Conservation (phyloP, 2,329 filamentous ascomycete genomes). For the Microascus cirrosus region DNA sequence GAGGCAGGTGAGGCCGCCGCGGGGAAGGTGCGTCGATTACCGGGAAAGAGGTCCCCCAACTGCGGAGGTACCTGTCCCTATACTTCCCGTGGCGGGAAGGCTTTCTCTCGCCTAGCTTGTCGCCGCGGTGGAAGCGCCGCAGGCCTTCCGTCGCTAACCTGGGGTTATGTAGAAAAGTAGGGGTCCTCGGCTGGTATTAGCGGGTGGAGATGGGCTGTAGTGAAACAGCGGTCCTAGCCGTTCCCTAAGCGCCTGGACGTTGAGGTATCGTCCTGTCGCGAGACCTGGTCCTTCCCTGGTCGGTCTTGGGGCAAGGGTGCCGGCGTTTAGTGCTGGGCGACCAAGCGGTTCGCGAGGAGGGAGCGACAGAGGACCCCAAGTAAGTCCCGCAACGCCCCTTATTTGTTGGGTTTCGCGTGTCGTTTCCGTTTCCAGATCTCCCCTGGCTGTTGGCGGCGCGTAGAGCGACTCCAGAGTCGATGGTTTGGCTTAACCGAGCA, state of each 20-base stretch:
- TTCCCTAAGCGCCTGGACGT: not conserved
- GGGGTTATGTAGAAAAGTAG: not conserved
- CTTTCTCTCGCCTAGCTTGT: not conserved
- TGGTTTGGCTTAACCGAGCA: not conserved
- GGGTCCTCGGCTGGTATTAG: not conserved
- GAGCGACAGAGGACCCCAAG: not conserved
- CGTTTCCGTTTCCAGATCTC: not conserved
- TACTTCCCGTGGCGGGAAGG: not conserved
- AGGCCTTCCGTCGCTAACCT: not conserved
- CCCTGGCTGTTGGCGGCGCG: not conserved
- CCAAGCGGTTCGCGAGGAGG: not conserved
- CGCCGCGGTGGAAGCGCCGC: not conserved
- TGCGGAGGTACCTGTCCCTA: not conserved
- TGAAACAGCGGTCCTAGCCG: not conserved
- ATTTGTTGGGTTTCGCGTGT: not conserved
- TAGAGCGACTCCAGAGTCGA: not conserved
- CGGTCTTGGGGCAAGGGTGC: not conserved
- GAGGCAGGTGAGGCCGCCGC: conserved; percentile 4
- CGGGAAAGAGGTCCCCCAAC: not conserved
- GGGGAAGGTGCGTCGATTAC: conserved; percentile 4
- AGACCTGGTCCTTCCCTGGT: not conserved
- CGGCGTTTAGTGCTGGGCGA: not conserved
- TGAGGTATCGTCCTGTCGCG: not conserved
- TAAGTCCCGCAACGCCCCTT: not conserved
- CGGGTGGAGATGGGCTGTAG: not conserved